Conservation (phyloP, 1,139 yeast genomes). For the Yamadazyma buinensis region DNA sequence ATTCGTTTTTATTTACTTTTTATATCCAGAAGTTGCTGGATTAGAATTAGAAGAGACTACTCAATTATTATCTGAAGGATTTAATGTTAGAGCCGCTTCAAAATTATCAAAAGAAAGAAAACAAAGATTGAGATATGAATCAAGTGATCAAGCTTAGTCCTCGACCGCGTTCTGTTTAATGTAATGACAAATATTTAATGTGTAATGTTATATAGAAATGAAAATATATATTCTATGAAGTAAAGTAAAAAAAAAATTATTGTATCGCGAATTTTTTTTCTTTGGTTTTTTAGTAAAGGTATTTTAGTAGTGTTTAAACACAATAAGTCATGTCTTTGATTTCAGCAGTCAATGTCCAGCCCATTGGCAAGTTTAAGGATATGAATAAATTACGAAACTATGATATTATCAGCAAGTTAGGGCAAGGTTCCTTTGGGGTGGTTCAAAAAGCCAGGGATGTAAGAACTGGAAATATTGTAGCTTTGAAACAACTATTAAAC, state of each 20-base stretch:
- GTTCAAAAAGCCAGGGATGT: conserved; percentile 41
- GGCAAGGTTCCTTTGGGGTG: conserved; percentile 49
- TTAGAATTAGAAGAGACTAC: conserved; percentile 91
- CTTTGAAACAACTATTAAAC: conserved; percentile 73
- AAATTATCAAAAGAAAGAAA: conserved; percentile 53
- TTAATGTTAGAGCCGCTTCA: conserved; percentile 72
- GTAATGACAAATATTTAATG: no score
- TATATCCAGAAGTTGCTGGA: conserved; percentile 90
- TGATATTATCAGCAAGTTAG: conserved; percentile 36
- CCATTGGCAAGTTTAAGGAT: conserved; percentile 17
- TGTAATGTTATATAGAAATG: no score
- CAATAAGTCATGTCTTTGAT: conserved; percentile 6
- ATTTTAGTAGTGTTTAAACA: neutral
- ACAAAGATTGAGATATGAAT: conserved; percentile 11
- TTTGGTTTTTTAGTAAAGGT: neutral
- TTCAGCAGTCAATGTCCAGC: conserved; percentile 8
- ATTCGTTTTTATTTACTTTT: conserved; percentile 68
- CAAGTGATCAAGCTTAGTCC: conserved; percentile 1
- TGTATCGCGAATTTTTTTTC: no score
- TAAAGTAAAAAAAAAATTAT: no score
- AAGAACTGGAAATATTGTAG: conserved; percentile 33
- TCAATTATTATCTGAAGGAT: conserved; percentile 72
- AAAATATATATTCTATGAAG: no score
- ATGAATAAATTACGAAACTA: conserved; percentile 33
- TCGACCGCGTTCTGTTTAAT: no score